Base-by-base conservation (phyloP, 164 flowering plant species). In the Magnolia officinalis region DNA sequence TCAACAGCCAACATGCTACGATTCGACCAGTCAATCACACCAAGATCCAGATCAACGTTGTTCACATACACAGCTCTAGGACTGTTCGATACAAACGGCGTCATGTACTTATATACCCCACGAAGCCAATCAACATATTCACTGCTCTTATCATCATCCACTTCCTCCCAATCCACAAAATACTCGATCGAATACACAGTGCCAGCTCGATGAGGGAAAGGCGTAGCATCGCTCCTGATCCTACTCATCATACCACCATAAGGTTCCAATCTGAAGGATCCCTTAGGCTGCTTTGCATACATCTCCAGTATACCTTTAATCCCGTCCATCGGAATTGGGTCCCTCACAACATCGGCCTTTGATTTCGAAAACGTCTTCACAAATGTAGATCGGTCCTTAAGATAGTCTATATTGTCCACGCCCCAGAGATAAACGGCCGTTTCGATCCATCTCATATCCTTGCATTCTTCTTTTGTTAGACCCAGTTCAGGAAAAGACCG, bases 41-140 rank as follows among this genome's bases (percentile, higher is more conserved):
- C 84, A 31, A 82, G 80, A 72, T 82, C 84, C 69, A 82, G 81
- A 71, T 82, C 82, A 66, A 80, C 11, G 59, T 80, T 78, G 70
- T 82, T 82, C 52, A 75, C 70, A 70, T 78, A 80, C 58, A 80
- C 80, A 59, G 64, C 49, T 23, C 84, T 80, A n/a, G 84, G 81
- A 69, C 64, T 45, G 21, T 37, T 68, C 6, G 82, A 63, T 1
- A 80, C 84, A 65, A 50, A 82, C 19, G 77, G 79, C 51, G 80
- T 70, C 84, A 80, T 82, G 66, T 23, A 72, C 4, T 72, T 50
- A 24, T 80, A 82, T 49, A 82, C 64, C 11, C 74, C 49, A 55
- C 72, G 73, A 49, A 80, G 71, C 81, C 84, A 78, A 63, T 73
- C 68, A 0, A 80, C 61, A 13, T 77, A 72, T 51, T 49, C 58